These are phyloP conservation scores for Tolypocladium album DNA, from an alignment of 2,329 filamentous ascomycete species.

Conservation along the genomic window DNA sequence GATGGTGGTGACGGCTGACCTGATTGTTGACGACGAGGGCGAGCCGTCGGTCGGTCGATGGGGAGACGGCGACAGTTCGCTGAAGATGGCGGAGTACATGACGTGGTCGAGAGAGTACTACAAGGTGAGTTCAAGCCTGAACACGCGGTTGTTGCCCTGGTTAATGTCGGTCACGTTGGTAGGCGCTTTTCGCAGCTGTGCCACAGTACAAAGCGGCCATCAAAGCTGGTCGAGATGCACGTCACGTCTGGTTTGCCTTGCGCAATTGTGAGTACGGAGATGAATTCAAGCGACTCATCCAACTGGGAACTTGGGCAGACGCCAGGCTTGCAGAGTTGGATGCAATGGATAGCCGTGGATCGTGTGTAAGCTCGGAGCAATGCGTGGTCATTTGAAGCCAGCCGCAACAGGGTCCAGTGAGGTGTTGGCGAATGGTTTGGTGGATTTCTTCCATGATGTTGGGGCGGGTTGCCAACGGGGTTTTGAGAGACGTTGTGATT, in stretches of 20 bases:
- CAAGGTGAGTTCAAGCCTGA: constrained; percentile 7
- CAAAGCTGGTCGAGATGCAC: constrained; percentile 13
- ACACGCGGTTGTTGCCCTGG: background rate
- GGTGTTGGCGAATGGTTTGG: background rate
- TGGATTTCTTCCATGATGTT: background rate
- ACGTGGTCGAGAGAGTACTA: constrained; percentile 13
- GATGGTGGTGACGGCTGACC: constrained; percentile 7
- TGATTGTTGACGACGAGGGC: constrained; percentile 9
- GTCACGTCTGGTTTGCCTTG: constrained; percentile 17
- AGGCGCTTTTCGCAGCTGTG: background rate
- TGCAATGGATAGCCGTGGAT: background rate
- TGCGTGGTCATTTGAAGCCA: background rate
- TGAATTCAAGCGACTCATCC: background rate
- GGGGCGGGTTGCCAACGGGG: background rate
- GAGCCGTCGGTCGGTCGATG: constrained; percentile 10
- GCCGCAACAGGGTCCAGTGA: background rate
- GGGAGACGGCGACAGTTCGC: constrained; percentile 5
- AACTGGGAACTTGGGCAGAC: background rate
- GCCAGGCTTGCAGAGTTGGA: background rate
- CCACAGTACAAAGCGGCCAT: constrained; percentile 7
- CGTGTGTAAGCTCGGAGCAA: background rate
- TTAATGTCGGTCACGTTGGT: background rate
- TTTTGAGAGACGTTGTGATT: background rate
- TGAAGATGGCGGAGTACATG: constrained; percentile 9
- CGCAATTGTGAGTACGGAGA: background rate